Base-by-base conservation (phyloP, 1,284 basidiomycete genomes). In the Testicularia cyperi region DNA sequence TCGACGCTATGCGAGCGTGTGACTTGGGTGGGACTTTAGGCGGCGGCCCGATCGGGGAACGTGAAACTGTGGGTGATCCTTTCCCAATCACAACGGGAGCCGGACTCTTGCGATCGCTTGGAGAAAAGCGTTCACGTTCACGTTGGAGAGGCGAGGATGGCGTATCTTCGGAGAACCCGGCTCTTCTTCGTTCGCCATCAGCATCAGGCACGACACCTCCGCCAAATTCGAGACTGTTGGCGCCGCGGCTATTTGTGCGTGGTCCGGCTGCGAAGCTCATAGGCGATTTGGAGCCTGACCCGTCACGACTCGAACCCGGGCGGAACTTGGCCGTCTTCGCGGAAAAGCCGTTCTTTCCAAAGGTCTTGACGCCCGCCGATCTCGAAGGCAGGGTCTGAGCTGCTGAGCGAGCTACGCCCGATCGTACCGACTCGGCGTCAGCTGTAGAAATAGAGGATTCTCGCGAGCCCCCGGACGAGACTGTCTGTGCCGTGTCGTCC, bases 121-220 rank as follows among this genome's bases (percentile, higher is more conserved):
- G n/a, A n/a, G n/a, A n/a, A n/a, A n/a, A n/a, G n/a, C n/a, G n/a
- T n/a, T n/a, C n/a, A n/a, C n/a, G n/a, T n/a, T n/a, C n/a, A n/a
- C n/a, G n/a, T n/a, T n/a, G n/a, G n/a, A n/a, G n/a, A n/a, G n/a
- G n/a, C n/a, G n/a, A n/a, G n/a, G n/a, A n/a, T n/a, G n/a, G n/a
- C n/a, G n/a, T n/a, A n/a, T n/a, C n/a, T n/a, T n/a, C n/a, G 22
- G 48, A 42, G n/a, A n/a, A n/a, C n/a, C n/a, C n/a, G n/a, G n/a
- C n/a, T n/a, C n/a, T n/a, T n/a, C n/a, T n/a, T n/a, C n/a, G n/a
- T n/a, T n/a, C n/a, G n/a, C n/a, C n/a, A n/a, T n/a, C n/a, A n/a
- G n/a, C n/a, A n/a, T 56, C 48, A 28, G 58, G 58, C 4, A 62
- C 53, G 3, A 62, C 58, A 22, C 58, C 58, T 29, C 58, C 43